These are phyloP conservation scores for Yarrowia sp. DNA, from an alignment of 805 yeast genomes.

Conservation along the genomic window DNA sequence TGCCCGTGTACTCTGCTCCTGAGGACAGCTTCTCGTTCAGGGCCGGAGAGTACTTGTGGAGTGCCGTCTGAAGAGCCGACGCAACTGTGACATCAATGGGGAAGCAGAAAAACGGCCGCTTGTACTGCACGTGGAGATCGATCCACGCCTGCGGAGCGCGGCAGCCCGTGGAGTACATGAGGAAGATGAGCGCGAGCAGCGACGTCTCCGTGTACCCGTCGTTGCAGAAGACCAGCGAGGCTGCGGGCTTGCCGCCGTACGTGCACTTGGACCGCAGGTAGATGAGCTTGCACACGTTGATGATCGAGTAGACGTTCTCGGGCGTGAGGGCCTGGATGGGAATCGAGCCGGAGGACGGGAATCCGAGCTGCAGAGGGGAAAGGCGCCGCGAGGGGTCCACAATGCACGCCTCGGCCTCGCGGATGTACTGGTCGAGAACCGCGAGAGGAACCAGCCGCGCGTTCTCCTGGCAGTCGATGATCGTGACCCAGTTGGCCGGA, in stretches of 20 bases:
- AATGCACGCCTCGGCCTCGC: conserved; percentile 29
- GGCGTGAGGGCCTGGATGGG: conserved; percentile 69
- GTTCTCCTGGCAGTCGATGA: conserved; percentile 39
- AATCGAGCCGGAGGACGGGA: conserved; percentile 83
- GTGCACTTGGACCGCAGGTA: conserved; percentile 42
- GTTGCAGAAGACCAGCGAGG: conserved; percentile 65
- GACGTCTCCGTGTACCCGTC: conserved; percentile 94
- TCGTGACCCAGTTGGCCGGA: conserved; percentile 39
- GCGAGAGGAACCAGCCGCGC: conserved; percentile 33
- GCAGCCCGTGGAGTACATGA: conserved; percentile 65
- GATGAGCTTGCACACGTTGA: conserved; percentile 68
- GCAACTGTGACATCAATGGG: conserved; percentile 67
- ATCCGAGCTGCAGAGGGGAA: conserved; percentile 40
- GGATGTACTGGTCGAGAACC: conserved; percentile 32
- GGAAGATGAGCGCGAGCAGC: conserved; percentile 64
- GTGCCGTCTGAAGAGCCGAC: conserved; percentile 59
- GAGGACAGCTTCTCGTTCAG: conserved; percentile 32
- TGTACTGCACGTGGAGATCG: conserved; percentile 57
- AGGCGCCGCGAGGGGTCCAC: conserved; percentile 2
- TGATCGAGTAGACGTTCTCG: conserved; percentile 59
- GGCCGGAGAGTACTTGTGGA: conserved; percentile 60
- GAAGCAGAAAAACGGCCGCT: conserved; percentile 82
- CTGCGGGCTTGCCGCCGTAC: conserved; percentile 32
- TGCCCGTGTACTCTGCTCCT: conserved; percentile 15
- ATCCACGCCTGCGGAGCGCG: conserved; percentile 63